Base-by-base conservation (phyloP, 1,284 basidiomycete genomes). In the Porogramme epimiltina region DNA sequence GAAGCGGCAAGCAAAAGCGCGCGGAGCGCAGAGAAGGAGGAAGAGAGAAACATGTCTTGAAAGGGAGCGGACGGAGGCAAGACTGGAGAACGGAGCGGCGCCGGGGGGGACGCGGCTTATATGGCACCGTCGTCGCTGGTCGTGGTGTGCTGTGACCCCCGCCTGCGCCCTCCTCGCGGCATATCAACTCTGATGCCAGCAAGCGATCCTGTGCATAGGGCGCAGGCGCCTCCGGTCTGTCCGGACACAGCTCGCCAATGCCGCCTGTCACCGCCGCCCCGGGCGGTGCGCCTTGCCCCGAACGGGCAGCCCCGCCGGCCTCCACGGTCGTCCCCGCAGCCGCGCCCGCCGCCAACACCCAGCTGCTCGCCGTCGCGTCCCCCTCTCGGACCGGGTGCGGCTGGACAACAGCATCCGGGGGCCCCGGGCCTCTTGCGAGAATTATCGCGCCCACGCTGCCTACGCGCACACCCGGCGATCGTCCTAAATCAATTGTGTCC, bases 31-130 rank as follows among this genome's bases (percentile, higher is more conserved):
- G 51, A 23, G 51, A 53, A 59, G 42, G 34, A 22, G 43, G 53
- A 59, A 41, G 39, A 26, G 44, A 51, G 55, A 53, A 52, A 36
- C 51, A 59, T 55, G 57, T 45, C 54, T 52, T 49, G 39, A 51
- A 52, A 41, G 48, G 40, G 54, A 53, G 45, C 47, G 52, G 49
- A 45, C 47, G 54, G 52, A 43, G 54, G 47, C 57, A 55, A 59
- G 57, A 48, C 57, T 55, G 54, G 42, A 38, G 48, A 36, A 33
- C 16, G 23, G 42, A 37, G 34, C n/a, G 34, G 34, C n/a, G n/a
- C n/a, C n/a, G n/a, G 13, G 8, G 28, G 13, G 28, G 28, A 31
- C 13, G 28, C 16, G n/a, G 34, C 34, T 37, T 37, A 37, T 37
- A 37, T 5, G 34, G 9, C 34, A 6, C 34, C 28, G 6, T 6